Conservation (phyloP, 1,284 basidiomycete species). For the Apiotrichum montevideense region DNA sequence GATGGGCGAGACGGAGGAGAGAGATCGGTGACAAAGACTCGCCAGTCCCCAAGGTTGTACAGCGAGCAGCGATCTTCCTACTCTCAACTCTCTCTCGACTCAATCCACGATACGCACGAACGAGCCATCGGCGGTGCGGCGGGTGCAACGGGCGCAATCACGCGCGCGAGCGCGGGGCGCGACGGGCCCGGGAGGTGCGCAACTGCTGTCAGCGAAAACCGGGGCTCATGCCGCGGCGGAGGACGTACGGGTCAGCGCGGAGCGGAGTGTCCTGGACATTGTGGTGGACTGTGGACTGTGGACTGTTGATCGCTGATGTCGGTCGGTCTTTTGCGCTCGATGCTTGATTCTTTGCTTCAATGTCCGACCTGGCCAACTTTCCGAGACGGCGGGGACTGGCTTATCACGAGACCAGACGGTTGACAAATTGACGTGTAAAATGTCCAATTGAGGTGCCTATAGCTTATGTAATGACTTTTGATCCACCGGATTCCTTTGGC, state of each 20-base stretch:
- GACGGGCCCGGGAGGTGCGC: slow-evolving; percentile 17
- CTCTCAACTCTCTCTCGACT: too few species aligned
- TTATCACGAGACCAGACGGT: background rate
- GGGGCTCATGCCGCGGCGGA: too few species aligned
- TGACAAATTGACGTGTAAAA: too few species aligned
- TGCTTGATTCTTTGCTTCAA: background rate
- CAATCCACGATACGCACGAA: background rate
- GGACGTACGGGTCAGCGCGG: slow-evolving; percentile 11
- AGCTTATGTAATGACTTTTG: too few species aligned
- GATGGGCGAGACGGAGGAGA: too few species aligned
- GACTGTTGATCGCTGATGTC: background rate
- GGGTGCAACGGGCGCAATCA: background rate
- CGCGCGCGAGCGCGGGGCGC: slow-evolving; percentile 1
- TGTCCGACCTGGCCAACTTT: background rate
- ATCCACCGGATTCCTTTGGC: too few species aligned
- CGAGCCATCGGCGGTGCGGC: background rate
- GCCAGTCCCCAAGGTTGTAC: too few species aligned
- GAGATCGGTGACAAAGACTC: too few species aligned
- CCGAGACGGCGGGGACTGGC: background rate
- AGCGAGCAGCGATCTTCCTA: too few species aligned
- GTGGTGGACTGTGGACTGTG: background rate
- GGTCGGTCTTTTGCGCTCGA: too few species aligned
- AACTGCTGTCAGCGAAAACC: slow-evolving; percentile 1
- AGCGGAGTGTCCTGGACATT: slow-evolving; percentile 22
- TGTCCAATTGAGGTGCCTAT: too few species aligned